These are phyloP conservation scores for Solioccasus polychromus DNA, from an alignment of 768 basidiomycete genomes.

Conservation along the genomic window DNA sequence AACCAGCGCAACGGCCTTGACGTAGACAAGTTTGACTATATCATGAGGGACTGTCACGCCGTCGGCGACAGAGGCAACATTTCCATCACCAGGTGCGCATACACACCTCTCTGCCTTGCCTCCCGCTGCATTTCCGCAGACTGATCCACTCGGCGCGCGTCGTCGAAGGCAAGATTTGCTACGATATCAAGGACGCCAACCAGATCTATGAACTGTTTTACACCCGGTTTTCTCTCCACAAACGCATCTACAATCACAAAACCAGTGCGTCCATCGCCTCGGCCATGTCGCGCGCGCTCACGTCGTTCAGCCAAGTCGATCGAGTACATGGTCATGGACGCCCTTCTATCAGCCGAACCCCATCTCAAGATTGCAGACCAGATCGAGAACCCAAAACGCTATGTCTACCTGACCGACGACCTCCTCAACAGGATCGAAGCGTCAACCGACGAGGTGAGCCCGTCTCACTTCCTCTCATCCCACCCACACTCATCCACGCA, in stretches of 20 bases:
- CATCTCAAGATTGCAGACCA: constrained; percentile 55
- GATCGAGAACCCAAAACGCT: constrained; percentile 57
- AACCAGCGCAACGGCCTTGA: constrained; percentile 81
- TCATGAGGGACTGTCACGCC: constrained; percentile 69
- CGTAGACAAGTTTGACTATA: constrained; percentile 91
- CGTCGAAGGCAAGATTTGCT: constrained; percentile 72
- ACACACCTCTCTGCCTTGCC: not conserved
- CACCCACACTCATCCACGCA: constrained; percentile 23
- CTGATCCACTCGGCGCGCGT: constrained; percentile 75
- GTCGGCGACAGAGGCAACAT: constrained; percentile 62
- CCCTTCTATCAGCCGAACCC: constrained; percentile 65
- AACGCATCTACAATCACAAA: constrained; percentile 80
- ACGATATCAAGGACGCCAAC: constrained; percentile 78
- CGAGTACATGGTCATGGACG: constrained; percentile 85
- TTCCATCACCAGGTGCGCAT: constrained; percentile 41
- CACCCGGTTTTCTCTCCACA: constrained; percentile 77
- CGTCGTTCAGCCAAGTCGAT: constrained; percentile 59
- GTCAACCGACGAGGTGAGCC: constrained; percentile 34
- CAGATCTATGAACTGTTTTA: constrained; percentile 72
- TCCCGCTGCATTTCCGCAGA: constrained; percentile 32
- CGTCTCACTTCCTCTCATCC: no score
- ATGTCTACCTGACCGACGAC: constrained; percentile 64
- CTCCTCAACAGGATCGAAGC: constrained; percentile 60
- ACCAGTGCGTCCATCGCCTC: constrained; percentile 32
- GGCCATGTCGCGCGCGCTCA: not conserved